A percentile compares a stretch with the other conserved stretches of the same genome.
These are phyloP conservation scores for Grosmannia serpens DNA, from an alignment of 2,329 filamentous ascomycete genomes.

Conservation along the genomic window DNA sequence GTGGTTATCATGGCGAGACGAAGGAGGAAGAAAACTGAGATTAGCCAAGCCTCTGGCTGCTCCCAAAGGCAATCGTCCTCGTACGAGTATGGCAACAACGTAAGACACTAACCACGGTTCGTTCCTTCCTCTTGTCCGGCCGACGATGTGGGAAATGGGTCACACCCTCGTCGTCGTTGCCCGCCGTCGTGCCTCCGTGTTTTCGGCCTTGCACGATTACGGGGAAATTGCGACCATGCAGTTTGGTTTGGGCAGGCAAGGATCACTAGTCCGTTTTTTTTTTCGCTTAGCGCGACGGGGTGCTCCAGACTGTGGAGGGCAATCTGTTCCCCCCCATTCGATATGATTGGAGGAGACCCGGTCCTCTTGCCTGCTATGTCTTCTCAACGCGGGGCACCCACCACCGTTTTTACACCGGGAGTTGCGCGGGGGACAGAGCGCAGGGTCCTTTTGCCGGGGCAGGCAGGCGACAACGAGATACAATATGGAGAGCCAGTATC, in stretches of 20 bases:
- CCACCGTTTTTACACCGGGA: background rate
- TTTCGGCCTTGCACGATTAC: background rate
- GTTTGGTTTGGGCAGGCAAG: too few species aligned
- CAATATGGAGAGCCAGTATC: too few species aligned
- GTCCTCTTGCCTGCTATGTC: background rate
- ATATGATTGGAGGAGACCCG: background rate
- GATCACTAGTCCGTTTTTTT: too few species aligned
- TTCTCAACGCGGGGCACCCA: background rate
- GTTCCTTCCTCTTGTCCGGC: constrained; percentile 3
- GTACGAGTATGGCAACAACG: background rate
- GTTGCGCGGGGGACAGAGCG: too few species aligned
- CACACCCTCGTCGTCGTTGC: too few species aligned
- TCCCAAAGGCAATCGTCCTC: background rate
- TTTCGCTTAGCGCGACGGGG: too few species aligned
- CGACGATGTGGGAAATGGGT: too few species aligned
- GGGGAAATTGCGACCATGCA: background rate
- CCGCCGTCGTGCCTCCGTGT: background rate
- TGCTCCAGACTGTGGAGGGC: background rate
- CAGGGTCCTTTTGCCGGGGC: background rate
- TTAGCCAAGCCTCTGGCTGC: too few species aligned
- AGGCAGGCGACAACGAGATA: too few species aligned
- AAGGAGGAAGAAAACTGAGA: too few species aligned
- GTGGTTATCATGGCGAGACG: too few species aligned
- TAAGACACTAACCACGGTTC: background rate
- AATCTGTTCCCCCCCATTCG: background rate